Conservation (phyloP, 208 protist species). For the Crithidia fasciculata region DNA sequence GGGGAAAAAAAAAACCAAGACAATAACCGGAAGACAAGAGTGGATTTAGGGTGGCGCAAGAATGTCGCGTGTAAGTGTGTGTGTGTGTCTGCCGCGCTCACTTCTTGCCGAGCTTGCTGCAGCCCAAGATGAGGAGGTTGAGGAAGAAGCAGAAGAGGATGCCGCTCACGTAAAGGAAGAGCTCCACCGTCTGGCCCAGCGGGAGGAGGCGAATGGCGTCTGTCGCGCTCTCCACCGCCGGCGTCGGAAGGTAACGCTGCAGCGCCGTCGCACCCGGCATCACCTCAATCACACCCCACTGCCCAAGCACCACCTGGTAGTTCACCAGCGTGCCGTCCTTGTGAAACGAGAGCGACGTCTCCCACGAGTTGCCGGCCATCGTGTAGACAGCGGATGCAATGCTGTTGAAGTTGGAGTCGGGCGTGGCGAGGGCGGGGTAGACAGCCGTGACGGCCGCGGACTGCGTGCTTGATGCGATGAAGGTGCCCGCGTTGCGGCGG, state of each 20-base stretch:
- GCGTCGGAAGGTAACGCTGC: slow-evolving; percentile 54
- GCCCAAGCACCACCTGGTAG: slow-evolving; percentile 47
- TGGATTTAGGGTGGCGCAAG: too few species aligned
- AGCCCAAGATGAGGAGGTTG: slow-evolving; percentile 59
- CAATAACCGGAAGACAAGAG: background rate
- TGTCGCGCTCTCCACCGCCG: slow-evolving; percentile 46
- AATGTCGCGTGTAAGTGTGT: too few species aligned
- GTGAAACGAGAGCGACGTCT: slow-evolving; percentile 42
- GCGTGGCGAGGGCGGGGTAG: slow-evolving; percentile 44
- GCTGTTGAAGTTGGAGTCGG: slow-evolving; percentile 42
- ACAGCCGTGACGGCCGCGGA: slow-evolving; percentile 11
- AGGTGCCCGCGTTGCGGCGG: slow-evolving; percentile 40
- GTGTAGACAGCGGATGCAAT: slow-evolving; percentile 37
- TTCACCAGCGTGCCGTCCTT: slow-evolving; percentile 39
- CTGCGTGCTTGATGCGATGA: slow-evolving; percentile 41
- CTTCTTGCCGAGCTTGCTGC: slow-evolving; percentile 43
- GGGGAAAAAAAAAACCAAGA: background rate
- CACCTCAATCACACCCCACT: slow-evolving; percentile 62
- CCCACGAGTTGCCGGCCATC: slow-evolving; percentile 33
- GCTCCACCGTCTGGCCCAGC: slow-evolving; percentile 44
- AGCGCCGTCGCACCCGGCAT: slow-evolving; percentile 53
- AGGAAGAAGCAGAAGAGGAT: slow-evolving; percentile 57
- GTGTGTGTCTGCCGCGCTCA: background rate
- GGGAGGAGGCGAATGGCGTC: slow-evolving; percentile 59
- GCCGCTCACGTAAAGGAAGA: slow-evolving; percentile 56